Evolutionary conservation across 768 basidiomycete genomes (phyloP).

Genomic region (Mycena chlorophos): DNA sequence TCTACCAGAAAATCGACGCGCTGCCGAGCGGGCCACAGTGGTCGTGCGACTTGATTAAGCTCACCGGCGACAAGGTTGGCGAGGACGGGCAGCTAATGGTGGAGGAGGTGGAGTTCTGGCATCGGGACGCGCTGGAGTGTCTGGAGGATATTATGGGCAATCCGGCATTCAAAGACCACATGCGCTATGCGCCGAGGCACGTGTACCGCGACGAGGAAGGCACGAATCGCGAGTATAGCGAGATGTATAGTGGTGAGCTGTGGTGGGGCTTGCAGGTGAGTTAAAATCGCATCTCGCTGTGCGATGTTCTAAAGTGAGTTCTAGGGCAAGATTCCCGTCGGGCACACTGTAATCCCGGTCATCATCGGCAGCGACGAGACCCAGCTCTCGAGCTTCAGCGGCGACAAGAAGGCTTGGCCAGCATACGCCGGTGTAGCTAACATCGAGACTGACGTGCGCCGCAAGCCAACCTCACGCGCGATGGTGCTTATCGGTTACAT

Average conservation of each 20-base stretch:
- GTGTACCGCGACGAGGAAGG: constrained; percentile 9
- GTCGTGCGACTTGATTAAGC: constrained; percentile 21
- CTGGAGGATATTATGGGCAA: constrained; percentile 29
- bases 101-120: constrained; percentile 30
- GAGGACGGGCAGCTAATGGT: constrained; percentile 1
- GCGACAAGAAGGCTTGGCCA: constrained; percentile 4
- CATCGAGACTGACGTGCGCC: not conserved
- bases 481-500: not conserved
- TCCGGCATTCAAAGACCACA: constrained; percentile 24
- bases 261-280: constrained; percentile 35
- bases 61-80: constrained; percentile 22
- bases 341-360: not conserved
- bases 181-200: constrained; percentile 28
- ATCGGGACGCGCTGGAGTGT: constrained; percentile 27
- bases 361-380: not conserved
- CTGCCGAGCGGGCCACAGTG: constrained; percentile 26
- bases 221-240: constrained; percentile 18
- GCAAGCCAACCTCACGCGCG: not conserved
- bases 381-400: not conserved
- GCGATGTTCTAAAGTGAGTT: too few relatives aligned
- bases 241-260: constrained; percentile 34
- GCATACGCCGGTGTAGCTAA: not conserved
- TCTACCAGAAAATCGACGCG: constrained; percentile 26
- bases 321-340: not conserved
- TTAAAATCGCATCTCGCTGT: not conserved